A percentile compares a stretch with the other conserved stretches of the same genome.
Evolutionary conservation across 768 basidiomycete species (phyloP).

Genomic region (Russula emetica): DNA sequence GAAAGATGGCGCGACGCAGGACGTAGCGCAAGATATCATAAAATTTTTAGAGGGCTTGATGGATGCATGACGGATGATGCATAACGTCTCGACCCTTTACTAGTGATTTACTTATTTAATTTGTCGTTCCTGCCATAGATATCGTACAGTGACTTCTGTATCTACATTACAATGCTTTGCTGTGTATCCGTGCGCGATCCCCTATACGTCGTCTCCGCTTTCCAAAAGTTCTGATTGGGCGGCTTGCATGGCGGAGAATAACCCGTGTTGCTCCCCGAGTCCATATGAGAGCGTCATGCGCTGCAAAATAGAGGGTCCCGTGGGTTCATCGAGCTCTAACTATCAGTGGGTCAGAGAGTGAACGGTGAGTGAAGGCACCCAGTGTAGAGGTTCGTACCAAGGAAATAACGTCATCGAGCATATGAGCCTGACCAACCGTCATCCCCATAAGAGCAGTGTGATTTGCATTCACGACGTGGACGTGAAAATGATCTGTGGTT

Average conservation of each 20-base stretch:
- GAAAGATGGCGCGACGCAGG: slow-evolving; percentile 31
- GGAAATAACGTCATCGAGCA: slow-evolving; percentile 88
- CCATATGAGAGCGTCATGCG: slow-evolving; percentile 77
- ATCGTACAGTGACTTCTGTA: slow-evolving; percentile 9
- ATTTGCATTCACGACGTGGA: slow-evolving; percentile 82
- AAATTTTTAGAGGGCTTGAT: slow-evolving; percentile 47
- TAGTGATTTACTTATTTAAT: slow-evolving; percentile 14
- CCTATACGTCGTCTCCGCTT: slow-evolving; percentile 3
- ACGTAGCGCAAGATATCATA: slow-evolving; percentile 43
- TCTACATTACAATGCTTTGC: background rate
- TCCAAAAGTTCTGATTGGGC: slow-evolving; percentile 33
- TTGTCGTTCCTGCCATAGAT: background rate
- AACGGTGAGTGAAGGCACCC: background rate
- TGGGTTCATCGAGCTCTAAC: slow-evolving; percentile 54
- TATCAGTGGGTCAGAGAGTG: slow-evolving; percentile 37
- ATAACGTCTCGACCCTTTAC: background rate
- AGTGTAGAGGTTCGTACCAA: slow-evolving; percentile 47
- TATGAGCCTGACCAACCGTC: slow-evolving; percentile 85
- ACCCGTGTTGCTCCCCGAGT: slow-evolving; percentile 75
- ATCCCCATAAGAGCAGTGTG: slow-evolving; percentile 61
- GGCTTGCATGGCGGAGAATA: slow-evolving; percentile 47
- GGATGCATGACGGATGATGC: slow-evolving; percentile 19
- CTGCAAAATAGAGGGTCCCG: slow-evolving; percentile 54
- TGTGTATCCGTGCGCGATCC: background rate
- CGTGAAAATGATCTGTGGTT: slow-evolving; percentile 84